Percentiles rank a stretch among this genome's conserved stretches.
These are phyloP conservation scores for Epichloe gansuensis DNA, from an alignment of 2,329 filamentous ascomycete species.

Conservation along the genomic window DNA sequence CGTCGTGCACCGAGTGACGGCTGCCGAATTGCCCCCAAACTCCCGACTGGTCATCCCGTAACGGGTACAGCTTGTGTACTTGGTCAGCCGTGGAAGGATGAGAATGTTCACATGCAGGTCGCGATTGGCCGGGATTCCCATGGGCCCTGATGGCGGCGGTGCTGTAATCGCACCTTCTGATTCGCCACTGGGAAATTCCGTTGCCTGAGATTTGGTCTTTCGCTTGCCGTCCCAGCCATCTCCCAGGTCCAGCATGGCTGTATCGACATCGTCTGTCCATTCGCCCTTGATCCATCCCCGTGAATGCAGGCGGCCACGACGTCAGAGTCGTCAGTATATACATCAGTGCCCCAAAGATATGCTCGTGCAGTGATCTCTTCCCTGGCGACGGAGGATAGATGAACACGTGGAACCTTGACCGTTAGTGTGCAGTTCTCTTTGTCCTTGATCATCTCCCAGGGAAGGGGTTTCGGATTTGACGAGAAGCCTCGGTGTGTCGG, in stretches of 20 bases:
- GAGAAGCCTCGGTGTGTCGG: slow-evolving; percentile 31
- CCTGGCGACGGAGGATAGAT: slow-evolving; percentile 56
- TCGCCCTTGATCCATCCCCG: slow-evolving; percentile 85
- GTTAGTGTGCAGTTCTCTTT: slow-evolving; percentile 87
- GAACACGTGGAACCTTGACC: slow-evolving; percentile 71
- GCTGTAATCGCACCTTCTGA: slow-evolving; percentile 34
- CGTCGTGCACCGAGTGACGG: slow-evolving; percentile 54
- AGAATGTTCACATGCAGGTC: slow-evolving; percentile 82
- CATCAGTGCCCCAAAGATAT: slow-evolving; percentile 82
- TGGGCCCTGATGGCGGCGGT: slow-evolving; percentile 49
- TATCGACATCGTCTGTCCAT: slow-evolving; percentile 69
- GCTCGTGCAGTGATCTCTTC: slow-evolving; percentile 74
- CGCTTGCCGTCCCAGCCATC: slow-evolving; percentile 19
- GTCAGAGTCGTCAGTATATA: slow-evolving; percentile 95
- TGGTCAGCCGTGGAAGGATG: slow-evolving; percentile 66
- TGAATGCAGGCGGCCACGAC: slow-evolving; percentile 88
- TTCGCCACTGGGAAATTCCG: slow-evolving; percentile 20
- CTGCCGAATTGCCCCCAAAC: slow-evolving; percentile 46
- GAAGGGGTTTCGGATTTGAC: slow-evolving; percentile 58
- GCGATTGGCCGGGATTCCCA: slow-evolving; percentile 51
- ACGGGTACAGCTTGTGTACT: slow-evolving; percentile 62
- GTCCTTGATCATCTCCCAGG: slow-evolving; percentile 56
- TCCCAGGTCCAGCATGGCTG: slow-evolving; percentile 49
- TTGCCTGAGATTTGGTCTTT: slow-evolving; percentile 18
- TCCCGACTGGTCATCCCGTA: slow-evolving; percentile 74